phyloP scores from a whole-genome alignment of 148 eudicot species.

The Spergularia marina region DNA sequence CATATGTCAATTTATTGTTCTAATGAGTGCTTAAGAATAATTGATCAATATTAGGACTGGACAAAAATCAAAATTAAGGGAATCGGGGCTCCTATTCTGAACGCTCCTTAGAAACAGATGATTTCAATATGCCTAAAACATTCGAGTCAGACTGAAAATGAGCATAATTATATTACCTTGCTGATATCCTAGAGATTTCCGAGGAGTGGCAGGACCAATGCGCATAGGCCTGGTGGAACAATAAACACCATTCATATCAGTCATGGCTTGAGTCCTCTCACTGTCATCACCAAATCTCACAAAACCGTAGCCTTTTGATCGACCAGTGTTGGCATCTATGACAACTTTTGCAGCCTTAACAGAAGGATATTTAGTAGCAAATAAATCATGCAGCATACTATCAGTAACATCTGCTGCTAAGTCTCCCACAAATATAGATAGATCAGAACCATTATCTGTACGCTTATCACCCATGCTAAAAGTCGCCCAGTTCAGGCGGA shows the following conservation, averaged over 20 bases:
- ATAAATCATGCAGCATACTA: slow-evolving; percentile 67
- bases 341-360: slow-evolving; percentile 98
- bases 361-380: slow-evolving; percentile 75
- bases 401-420: slow-evolving; percentile 96
- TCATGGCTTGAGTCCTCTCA: slow-evolving; percentile 86
- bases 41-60: too few relatives aligned
- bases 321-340: slow-evolving; percentile 82
- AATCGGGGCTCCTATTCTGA: too few relatives aligned
- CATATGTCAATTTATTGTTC: too few relatives aligned
- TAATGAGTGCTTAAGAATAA: too few relatives aligned
- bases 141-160: too few relatives aligned
- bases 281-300: slow-evolving; percentile 94
- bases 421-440: slow-evolving; percentile 96
- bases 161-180: slow-evolving; percentile 38
- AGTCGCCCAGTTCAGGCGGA: slow-evolving; percentile 92
- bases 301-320: slow-evolving; percentile 96
- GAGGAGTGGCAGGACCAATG: slow-evolving; percentile 90
- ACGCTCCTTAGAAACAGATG: too few relatives aligned
- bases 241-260: slow-evolving; percentile 86
- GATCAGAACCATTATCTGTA: slow-evolving; percentile 74
- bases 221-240: slow-evolving; percentile 97
- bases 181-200: slow-evolving; percentile 82
- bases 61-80: too few relatives aligned
- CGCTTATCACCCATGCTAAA: slow-evolving; percentile 95
- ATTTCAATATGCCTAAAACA: too few relatives aligned